Base-by-base conservation (phyloP, 2,329 filamentous ascomycete species). In the Fusarium decemcellulare region DNA sequence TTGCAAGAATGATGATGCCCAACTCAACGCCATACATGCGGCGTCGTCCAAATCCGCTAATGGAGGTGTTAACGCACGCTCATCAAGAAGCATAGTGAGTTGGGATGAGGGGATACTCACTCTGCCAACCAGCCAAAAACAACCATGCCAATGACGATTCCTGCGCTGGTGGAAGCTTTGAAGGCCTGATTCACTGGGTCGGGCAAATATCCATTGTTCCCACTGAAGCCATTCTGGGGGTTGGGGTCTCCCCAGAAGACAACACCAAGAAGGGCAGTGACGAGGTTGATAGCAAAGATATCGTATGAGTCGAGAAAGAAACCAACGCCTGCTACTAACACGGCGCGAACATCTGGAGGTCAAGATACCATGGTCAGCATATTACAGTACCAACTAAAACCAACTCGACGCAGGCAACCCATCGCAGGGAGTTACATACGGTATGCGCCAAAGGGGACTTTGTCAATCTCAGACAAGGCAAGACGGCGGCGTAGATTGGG, bases 301-400 rank as follows among this genome's bases (percentile, higher is more conserved):
- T 88, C 90, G 81, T 95, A 95, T 12, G 92, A 91, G 78, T 95
- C 93, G 48, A 93, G 91, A 77, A 95, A 94, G 84, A 96, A 95
- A 54, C 93, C 93, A 62, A 93, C 90, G 51, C 93, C 93, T 29
- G 93, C 92, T 4, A 95, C 92, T 8, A 92, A 80, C 4, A 94
- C 86, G 58, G 92, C 91, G 48, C 92, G 88, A 29, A 94, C 84
- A 80, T 95, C 81, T 84, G 46, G 15, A 46, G 27, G 3, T 53
- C 6, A 8, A 46, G 15, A 47, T 36, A 8, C 12, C 37, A 29
- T 18, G n/a, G 55, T 70, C 23, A 72, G 64, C 36, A 63, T 58
- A 37, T 50, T 16, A 10, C 27, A 11, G 8, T 23, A 14, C 23
- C n/a, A 42, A 15, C 27, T 11, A 8, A 15, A n/a, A 53, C 39